Evolutionary conservation across 371 early-diverging fungal genomes (phyloP).

Genomic region (Parasitella parasitica): DNA sequence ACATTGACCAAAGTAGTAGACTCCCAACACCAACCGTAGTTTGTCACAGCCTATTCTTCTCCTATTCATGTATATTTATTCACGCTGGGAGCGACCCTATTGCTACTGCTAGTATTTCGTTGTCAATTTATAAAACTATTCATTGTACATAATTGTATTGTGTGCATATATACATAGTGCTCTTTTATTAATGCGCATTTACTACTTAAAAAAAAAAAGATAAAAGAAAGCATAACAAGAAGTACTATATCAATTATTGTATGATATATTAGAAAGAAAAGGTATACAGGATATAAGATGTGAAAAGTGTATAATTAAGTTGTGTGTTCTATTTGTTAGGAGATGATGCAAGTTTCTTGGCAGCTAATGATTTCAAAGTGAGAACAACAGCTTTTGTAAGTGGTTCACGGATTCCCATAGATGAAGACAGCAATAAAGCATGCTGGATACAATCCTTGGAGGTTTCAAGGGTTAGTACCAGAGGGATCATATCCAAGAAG

Average conservation of each 20-base stretch:
- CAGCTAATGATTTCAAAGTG: conserved; percentile 7
- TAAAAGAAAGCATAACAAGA: neutral
- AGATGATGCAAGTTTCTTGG: conserved; percentile 2
- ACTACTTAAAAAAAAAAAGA: neutral
- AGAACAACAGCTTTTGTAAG: conserved; percentile 2
- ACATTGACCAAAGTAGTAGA: too few species aligned
- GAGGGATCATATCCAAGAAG: conserved; percentile 40
- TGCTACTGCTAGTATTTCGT: too few species aligned
- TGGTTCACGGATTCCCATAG: conserved; percentile 20
- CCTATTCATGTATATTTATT: neutral
- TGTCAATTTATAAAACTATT: neutral
- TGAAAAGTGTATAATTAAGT: neutral
- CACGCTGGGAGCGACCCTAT: neutral
- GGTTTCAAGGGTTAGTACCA: conserved; percentile 31
- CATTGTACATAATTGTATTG: neutral
- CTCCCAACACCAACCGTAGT: neutral
- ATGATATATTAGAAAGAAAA: neutral
- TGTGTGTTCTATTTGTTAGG: neutral
- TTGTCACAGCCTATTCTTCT: neutral
- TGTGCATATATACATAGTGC: too few species aligned
- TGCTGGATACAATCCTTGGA: conserved; percentile 34
- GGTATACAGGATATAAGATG: neutral
- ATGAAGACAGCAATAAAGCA: conserved; percentile 24
- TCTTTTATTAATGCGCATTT: neutral
- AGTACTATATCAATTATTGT: neutral